phyloP scores from a whole-genome alignment of 2,329 filamentous ascomycete species.

The Phyllosticta citribraziliensis region DNA sequence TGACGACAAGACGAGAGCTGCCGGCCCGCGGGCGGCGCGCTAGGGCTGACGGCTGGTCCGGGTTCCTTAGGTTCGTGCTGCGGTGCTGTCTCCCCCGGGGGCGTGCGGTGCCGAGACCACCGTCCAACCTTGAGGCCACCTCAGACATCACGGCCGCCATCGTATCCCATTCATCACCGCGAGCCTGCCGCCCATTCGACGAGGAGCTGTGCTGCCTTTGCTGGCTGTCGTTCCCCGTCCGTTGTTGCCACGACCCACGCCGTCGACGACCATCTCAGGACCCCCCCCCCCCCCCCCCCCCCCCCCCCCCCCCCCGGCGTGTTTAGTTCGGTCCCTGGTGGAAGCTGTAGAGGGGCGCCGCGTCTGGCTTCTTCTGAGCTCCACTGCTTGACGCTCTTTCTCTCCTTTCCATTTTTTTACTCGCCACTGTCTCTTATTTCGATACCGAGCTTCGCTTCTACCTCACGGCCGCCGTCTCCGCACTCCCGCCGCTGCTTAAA shows the following conservation, averaged over 20 bases:
- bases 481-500: neutral
- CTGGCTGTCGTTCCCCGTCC: neutral
- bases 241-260: neutral
- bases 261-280: neutral
- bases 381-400: conserved; percentile 6
- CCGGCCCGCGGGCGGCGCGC: neutral
- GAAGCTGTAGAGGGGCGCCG: neutral
- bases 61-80: no score
- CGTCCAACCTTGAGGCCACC: no score
- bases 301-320: neutral
- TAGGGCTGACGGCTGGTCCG: neutral
- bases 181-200: no score
- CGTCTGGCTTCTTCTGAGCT: conserved; percentile 1
- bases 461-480: neutral
- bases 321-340: neutral
- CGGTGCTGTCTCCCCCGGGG: no score
- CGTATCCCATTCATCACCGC: no score
- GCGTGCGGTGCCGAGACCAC: no score
- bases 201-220: neutral
- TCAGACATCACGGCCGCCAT: conserved; percentile 1
- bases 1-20: neutral
- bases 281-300: neutral
- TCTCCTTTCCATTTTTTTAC: neutral
- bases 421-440: neutral
- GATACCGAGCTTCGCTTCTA: neutral